Evolutionary conservation across 2,329 filamentous ascomycete genomes (phyloP), one percentile per base, ranked within the genome.

Genomic region (Penicillium sp.): DNA sequence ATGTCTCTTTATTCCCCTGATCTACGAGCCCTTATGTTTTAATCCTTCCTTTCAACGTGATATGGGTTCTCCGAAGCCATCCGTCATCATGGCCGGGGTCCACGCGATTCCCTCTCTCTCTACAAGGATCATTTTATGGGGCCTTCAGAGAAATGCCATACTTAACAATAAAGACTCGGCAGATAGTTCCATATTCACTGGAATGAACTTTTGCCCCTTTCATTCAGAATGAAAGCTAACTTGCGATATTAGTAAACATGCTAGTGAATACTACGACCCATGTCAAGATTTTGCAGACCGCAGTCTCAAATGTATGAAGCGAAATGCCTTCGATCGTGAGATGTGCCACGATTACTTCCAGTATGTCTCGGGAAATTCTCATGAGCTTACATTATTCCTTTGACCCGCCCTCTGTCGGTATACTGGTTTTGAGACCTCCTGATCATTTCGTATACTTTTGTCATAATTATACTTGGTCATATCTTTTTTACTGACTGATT

Each of bases 291-390:
- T 91, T 5, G 93, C 94, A 7, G 80, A 88, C 62, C 83, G 84
- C 68, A 97, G 92, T 74, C 86, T 97, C 63, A 87, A 85, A 71
- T 99, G 94, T 68, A 77, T 99, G 68, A 87, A 91, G 70, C 84
- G 94, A 19, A 99, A 99, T 71, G 86, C 83, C 19, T 92, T 90
- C 13, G 91, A 97, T 70, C 84, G 86, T 61, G 79, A 86, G n/a
- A 89, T 97, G 88, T 99, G 94, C 70, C 81, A 82, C 61, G 93
- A 97, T 73, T 97, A 95, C 71, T 97, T 99, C 70, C 90, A 97
- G 91, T 97, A 72, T 75, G 89, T 63, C 11, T 27, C 32, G 16
- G 55, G 39, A 47, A 23, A 29, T 19, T 41, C 19, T 18, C 18
- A 14, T 32, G 7, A 50, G 51, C 32, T 29, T 4, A 45, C 7